Evolutionary conservation across 2,329 filamentous ascomycete genomes (phyloP).

Genomic region (Exophiala sideris): DNA sequence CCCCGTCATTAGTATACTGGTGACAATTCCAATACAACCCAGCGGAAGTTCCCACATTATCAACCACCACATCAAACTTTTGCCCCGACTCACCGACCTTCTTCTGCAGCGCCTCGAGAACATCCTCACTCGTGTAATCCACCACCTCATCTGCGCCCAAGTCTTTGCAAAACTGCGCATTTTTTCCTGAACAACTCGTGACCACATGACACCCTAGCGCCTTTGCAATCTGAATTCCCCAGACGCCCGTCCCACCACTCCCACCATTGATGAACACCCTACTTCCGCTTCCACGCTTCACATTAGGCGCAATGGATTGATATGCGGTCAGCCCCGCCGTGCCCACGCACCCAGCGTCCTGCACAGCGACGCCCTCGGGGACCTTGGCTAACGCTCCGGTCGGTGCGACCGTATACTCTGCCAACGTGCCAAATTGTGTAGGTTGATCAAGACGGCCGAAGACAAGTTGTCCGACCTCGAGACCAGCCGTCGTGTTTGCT

Average conservation of each 20-base stretch:
- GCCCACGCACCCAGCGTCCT: conserved; percentile 44
- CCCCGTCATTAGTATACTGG: conserved; percentile 48
- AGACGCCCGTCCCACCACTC: conserved; percentile 59
- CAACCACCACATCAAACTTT: conserved; percentile 54
- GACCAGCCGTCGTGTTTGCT: conserved; percentile 20
- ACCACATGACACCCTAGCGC: conserved; percentile 58
- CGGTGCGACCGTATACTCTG: conserved; percentile 41
- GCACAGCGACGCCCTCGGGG: conserved; percentile 43
- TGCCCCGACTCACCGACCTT: conserved; percentile 34
- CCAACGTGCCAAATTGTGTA: conserved; percentile 42
- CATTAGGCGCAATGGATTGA: conserved; percentile 47
- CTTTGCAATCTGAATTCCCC: conserved; percentile 63
- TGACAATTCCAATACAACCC: conserved; percentile 54
- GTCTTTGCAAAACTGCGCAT: conserved; percentile 54
- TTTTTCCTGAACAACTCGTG: conserved; percentile 56
- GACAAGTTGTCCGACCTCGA: conserved; percentile 43
- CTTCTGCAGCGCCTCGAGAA: conserved; percentile 46
- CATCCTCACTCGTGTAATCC: conserved; percentile 54
- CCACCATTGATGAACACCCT: conserved; percentile 64
- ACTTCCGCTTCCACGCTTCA: conserved; percentile 44
- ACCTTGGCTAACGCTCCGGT: conserved; percentile 37
- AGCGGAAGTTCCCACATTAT: conserved; percentile 53
- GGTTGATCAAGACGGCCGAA: conserved; percentile 40
- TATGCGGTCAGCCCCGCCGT: conserved; percentile 50
- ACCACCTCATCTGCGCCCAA: conserved; percentile 64